These are phyloP conservation scores for Claviceps humidiphila DNA, from an alignment of 2,329 filamentous ascomycete species.

Conservation along the genomic window DNA sequence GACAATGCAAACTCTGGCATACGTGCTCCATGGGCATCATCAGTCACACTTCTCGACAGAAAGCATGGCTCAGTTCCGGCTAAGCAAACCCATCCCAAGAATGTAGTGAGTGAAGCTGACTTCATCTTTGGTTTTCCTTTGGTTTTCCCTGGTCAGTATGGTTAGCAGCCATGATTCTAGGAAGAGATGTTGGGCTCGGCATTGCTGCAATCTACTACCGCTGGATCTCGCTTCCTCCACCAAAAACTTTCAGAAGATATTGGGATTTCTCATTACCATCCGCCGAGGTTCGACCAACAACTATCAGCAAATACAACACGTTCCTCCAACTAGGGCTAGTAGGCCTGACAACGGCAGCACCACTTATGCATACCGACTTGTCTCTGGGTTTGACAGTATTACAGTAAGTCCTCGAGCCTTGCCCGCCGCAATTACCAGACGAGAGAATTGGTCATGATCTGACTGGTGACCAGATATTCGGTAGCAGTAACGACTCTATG, in stretches of 20 bases:
- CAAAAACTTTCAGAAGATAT: constrained; percentile 84
- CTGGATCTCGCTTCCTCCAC: constrained; percentile 84
- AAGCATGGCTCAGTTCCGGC: too few species aligned
- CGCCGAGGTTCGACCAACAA: constrained; percentile 72
- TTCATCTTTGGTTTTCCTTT: neutral
- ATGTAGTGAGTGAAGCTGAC: neutral
- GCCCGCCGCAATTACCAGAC: neutral
- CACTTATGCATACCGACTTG: constrained; percentile 52
- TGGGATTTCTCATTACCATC: constrained; percentile 95
- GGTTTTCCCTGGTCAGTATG: constrained; percentile 43
- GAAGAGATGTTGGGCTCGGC: constrained; percentile 70
- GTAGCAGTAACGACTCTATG: constrained; percentile 84
- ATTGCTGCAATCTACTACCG: constrained; percentile 88
- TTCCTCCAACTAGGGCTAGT: constrained; percentile 81
- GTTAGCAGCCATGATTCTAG: constrained; percentile 80
- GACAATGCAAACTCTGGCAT: too few species aligned
- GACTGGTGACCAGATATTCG: constrained; percentile 44
- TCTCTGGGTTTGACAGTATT: constrained; percentile 41
- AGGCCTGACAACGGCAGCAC: constrained; percentile 69
- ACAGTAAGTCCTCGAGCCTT: constrained; percentile 39
- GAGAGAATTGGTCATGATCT: neutral
- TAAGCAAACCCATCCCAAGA: too few species aligned
- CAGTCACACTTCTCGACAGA: too few species aligned
- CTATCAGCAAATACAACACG: constrained; percentile 85
- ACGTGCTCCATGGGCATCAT: too few species aligned